Percentiles rank a stretch among this genome's conserved stretches.
phyloP scores from a whole-genome alignment of 331 rosid genomes.

The Cydonia oblonga region DNA sequence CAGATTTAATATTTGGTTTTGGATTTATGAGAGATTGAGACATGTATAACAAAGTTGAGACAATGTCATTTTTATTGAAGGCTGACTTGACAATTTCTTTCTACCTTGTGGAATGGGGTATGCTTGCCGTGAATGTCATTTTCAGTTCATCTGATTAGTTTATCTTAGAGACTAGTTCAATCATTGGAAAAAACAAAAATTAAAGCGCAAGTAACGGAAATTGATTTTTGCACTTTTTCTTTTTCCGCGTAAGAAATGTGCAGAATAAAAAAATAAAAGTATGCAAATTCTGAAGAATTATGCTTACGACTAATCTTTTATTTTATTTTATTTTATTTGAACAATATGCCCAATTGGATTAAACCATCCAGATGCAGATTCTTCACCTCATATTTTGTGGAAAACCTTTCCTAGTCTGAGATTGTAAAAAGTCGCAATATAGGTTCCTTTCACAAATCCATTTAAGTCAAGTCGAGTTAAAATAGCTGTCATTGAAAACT shows the following conservation, averaged over 20 bases:
- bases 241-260: neutral
- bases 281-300: too few species aligned
- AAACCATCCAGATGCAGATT: neutral
- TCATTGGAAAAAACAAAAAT: neutral
- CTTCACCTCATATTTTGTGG: neutral
- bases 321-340: neutral
- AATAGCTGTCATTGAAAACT: neutral
- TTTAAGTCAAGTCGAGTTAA: neutral
- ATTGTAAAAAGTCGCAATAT: neutral
- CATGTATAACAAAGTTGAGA: neutral
- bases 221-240: neutral
- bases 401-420: neutral
- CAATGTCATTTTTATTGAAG: neutral
- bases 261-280: rapidly evolving
- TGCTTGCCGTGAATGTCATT: neutral
- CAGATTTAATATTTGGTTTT: neutral
- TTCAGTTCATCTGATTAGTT: neutral
- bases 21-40: neutral
- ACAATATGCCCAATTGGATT: neutral
- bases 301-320: neutral
- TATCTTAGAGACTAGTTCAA: neutral
- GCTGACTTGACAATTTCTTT: neutral
- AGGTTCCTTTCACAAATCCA: neutral
- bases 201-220: neutral
- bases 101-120: neutral